Evolutionary conservation across 352 stramenopile species (phyloP).

Genomic region (Phytopythium helicoides): DNA sequence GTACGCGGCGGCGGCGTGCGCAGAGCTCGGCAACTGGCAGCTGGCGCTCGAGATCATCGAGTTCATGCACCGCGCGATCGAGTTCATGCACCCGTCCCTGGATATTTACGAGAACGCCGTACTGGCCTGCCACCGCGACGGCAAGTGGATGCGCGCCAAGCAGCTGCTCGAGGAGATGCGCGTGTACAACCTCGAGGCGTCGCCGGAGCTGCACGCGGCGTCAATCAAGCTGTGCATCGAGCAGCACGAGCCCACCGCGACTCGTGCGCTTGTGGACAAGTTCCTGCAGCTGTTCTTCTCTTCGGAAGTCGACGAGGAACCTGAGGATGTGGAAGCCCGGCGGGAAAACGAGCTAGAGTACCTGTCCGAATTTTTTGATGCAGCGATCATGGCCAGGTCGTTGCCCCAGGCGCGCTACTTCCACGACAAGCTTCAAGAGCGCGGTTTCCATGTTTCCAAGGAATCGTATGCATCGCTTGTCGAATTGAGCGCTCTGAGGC

Average conservation of each 20-base stretch:
- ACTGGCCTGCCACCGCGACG: conserved; percentile 35
- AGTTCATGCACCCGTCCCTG: conserved; percentile 66
- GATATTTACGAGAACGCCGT: conserved; percentile 79
- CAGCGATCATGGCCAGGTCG: conserved; percentile 37
- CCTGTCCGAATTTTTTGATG: conserved; percentile 38
- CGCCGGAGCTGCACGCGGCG: conserved; percentile 43
- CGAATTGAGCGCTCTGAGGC: conserved; percentile 39
- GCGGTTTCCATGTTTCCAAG: conserved; percentile 26
- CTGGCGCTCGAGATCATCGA: conserved; percentile 62
- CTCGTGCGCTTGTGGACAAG: conserved; percentile 32
- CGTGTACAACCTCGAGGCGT: conserved; percentile 48
- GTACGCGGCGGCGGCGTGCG: conserved; percentile 57
- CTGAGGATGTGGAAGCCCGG: conserved; percentile 29
- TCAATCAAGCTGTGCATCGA: conserved; percentile 53
- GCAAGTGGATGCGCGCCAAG: conserved; percentile 73
- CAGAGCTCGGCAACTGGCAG: conserved; percentile 43
- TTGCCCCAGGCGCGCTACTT: conserved; percentile 60
- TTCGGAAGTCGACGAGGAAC: background rate
- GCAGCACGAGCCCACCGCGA: conserved; percentile 52
- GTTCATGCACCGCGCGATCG: conserved; percentile 62
- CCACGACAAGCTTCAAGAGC: conserved; percentile 40
- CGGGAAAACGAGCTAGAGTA: conserved; percentile 34
- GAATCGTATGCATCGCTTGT: conserved; percentile 44
- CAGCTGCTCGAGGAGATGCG: conserved; percentile 66
- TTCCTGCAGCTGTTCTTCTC: conserved; percentile 35